Percentiles rank a stretch among this genome's conserved stretches.
These are phyloP conservation scores for Spinellus fusiger DNA, from an alignment of 192 early-diverging fungal species.

Conservation along the genomic window DNA sequence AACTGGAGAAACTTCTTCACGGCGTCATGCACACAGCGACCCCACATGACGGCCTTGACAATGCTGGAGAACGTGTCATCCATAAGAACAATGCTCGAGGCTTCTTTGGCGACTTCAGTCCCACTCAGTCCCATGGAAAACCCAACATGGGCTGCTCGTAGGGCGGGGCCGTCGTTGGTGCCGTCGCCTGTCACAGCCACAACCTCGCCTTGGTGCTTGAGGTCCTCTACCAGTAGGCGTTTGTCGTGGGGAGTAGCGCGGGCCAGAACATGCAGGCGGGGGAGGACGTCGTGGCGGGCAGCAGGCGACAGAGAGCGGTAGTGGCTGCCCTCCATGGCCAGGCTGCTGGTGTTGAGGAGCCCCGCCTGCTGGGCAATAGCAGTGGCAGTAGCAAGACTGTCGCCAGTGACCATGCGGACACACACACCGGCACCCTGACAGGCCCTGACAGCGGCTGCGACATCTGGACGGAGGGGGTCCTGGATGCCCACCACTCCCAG, in stretches of 20 bases:
- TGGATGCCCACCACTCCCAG: constrained; percentile 92
- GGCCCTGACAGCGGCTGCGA: constrained; percentile 77
- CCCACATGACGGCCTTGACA: constrained; percentile 96
- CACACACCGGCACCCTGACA: constrained; percentile 92
- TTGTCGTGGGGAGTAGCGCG: constrained; percentile 95
- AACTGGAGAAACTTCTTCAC: constrained; percentile 99
- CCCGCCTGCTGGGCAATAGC: constrained; percentile 91
- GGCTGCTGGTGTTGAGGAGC: constrained; percentile 76
- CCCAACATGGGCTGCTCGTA: constrained; percentile 92
- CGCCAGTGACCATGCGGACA: constrained; percentile 99
- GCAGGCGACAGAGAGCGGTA: constrained; percentile 80
- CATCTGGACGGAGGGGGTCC: constrained; percentile 93
- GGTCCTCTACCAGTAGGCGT: constrained; percentile 81
- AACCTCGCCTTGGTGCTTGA: constrained; percentile 84
- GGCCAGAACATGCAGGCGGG: constrained; percentile 91
- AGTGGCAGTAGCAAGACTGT: constrained; percentile 88
- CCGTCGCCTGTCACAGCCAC: constrained; percentile 99
- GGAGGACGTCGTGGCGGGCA: constrained; percentile 81
- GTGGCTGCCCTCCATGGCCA: constrained; percentile 89
- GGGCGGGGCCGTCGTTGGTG: constrained; percentile 95
- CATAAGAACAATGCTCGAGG: constrained; percentile 92
- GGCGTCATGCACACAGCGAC: constrained; percentile 89
- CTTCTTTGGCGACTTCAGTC: constrained; percentile 99
- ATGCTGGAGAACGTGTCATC: constrained; percentile 98
- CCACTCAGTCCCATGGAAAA: constrained; percentile 99